Conservation (phyloP, 2,329 filamentous ascomycete genomes). For the Capronia epimyces region DNA sequence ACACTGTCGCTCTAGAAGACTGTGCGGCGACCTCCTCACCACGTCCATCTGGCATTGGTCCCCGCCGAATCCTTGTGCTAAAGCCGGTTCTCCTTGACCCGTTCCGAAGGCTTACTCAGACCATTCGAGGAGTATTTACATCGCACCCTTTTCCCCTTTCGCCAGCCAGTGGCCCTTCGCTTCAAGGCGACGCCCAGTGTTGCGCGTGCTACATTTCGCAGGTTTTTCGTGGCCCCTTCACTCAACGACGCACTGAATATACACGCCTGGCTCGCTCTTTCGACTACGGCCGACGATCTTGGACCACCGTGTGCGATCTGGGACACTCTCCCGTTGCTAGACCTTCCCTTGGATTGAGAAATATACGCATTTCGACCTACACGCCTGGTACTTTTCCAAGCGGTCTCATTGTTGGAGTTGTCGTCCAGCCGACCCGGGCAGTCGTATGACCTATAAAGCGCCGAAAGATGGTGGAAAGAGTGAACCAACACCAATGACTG, state of each 20-base stretch:
- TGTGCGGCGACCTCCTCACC: not conserved
- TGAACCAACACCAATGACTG: conserved; percentile 18
- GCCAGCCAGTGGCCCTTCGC: conserved; percentile 1
- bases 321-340: not conserved
- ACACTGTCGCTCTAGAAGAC: not conserved
- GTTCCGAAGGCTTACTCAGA: conserved; percentile 19
- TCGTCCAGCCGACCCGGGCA: conserved; percentile 2
- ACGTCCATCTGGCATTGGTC: conserved; percentile 3
- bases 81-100: conserved; percentile 8
- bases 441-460: conserved; percentile 20
- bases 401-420: not conserved
- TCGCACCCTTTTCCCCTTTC: conserved; percentile 1
- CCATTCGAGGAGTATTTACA: not conserved
- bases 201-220: not conserved
- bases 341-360: not conserved
- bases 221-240: not conserved
- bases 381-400: not conserved
- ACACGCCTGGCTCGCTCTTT: not conserved
- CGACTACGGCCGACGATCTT: not conserved
- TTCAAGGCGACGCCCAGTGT: not conserved
- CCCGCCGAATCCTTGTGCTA: not conserved
- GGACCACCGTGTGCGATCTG: not conserved
- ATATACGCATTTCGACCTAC: not conserved
- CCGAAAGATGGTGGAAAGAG: conserved; percentile 24
- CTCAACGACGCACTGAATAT: conserved; percentile 1